Base-by-base conservation (phyloP, 2,329 filamentous ascomycete species). In the Curvularia verruculosa region DNA sequence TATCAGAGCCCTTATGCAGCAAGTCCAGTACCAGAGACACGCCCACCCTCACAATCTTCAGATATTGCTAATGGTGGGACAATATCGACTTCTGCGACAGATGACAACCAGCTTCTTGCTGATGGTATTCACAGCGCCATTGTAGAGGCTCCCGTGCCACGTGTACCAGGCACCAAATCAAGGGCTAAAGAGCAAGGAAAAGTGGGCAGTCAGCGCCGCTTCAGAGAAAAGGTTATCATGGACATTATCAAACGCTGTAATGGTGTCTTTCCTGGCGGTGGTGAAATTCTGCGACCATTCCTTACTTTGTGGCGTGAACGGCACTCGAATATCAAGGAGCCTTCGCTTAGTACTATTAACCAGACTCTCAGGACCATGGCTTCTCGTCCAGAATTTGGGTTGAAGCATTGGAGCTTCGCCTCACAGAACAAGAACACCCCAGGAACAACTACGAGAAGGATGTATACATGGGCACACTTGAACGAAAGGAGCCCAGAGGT, bases 231-330 rank as follows among this genome's bases (percentile, higher is more conserved):
- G 18, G 82, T 87, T 28, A 75, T 87, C 3, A 71, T 84, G 67
- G 79, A 85, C 24, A 81, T 87, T 37, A 66, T 87, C 12, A 75
- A 83, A 43, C 77, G 79, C 47, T 82, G 82, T 52, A 78, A 79
- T 44, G 86, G 86, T 7, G 81, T 83, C 2, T 86, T 83, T 51
- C 84, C 85, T 2, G 78, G 82, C 36, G 80, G 83, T 23, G 77
- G 76, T 43, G 84, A 86, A 61, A 77, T 87, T n/a, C 81, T 79
- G 70, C 78, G 81, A 60, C 81, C 85, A 8, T 86, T 85, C 60
- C 74, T 78, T 13, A 80, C 80, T 2, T 73, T 80, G 15, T 88
- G 85, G 84, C 74, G 80, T 77, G 67, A 77, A 56, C 79, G 78
- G 13, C 55, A 68, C 60, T 70, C 60, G 7, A 59, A 68, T 29